phyloP scores from a whole-genome alignment of 1,284 basidiomycete genomes.

The Ganoderma sinense region DNA sequence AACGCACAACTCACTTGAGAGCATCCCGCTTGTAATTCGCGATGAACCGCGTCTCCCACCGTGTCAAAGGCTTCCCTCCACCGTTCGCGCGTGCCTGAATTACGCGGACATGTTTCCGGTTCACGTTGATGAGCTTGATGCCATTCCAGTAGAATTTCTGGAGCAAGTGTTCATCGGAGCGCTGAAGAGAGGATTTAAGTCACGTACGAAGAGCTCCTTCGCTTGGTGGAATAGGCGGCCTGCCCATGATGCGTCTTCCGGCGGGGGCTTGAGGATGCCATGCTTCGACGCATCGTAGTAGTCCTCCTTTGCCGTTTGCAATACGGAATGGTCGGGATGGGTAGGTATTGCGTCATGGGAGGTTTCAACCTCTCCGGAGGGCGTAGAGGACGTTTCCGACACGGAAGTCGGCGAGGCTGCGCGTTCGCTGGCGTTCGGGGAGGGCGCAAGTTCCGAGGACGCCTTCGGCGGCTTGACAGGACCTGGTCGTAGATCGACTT shows the following conservation, averaged over 20 bases:
- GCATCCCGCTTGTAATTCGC: constrained; percentile 68
- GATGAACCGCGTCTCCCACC: constrained; percentile 74
- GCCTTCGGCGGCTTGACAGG: constrained; percentile 60
- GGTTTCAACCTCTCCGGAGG: neutral
- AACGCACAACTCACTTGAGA: constrained; percentile 60
- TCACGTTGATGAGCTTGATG: constrained; percentile 70
- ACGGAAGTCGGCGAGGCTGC: neutral
- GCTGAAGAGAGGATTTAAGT: neutral
- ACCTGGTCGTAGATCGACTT: constrained; percentile 68
- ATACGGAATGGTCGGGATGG: constrained; percentile 28
- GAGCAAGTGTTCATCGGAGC: constrained; percentile 22
- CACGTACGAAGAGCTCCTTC: constrained; percentile 71
- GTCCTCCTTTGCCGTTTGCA: constrained; percentile 66
- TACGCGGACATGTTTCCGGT: constrained; percentile 58
- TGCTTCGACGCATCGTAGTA: constrained; percentile 68
- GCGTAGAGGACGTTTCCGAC: neutral
- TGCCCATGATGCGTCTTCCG: constrained; percentile 62
- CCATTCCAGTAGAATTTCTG: constrained; percentile 85
- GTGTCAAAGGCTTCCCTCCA: constrained; percentile 64
- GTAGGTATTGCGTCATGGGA: neutral
- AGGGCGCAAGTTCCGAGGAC: constrained; percentile 22
- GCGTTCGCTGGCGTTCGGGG: constrained; percentile 15
- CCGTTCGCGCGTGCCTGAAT: constrained; percentile 62
- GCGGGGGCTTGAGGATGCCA: constrained; percentile 72
- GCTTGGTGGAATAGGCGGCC: constrained; percentile 68